Base-by-base conservation (phyloP, 441 rosid genomes). In the Gossypium schwendimanii region DNA sequence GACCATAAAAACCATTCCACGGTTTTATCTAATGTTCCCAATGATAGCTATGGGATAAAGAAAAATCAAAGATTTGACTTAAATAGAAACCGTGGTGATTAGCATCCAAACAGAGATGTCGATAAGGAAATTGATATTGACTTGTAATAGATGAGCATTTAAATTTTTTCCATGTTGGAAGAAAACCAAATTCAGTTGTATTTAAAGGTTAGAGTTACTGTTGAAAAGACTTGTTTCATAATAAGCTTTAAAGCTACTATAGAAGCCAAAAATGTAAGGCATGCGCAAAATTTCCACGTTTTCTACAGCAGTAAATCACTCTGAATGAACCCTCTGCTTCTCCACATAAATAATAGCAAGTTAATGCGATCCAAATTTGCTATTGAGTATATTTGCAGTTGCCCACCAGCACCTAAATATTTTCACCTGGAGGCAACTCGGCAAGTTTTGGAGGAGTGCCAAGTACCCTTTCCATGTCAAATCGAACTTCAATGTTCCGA, bases 401-500 rank as follows among this genome's bases (percentile, higher is more conserved):
- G 15, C 15, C 17, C 0, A 47, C 1, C 18, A 9, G 20, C 50
- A 26, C 39, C 77, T 81, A 92, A 73, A 88, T 74, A 71, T 81
- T 79, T 81, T 94, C 99, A 54, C 97, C 99, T 0, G 94, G 91
- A 76, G 97, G 99, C 58, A 94, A 80, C 86, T 88, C 97, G 0
- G 92, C 94, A 11, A 83, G 89, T 84, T 92, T 94, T 6, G 90
- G 81, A 64, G 91, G 86, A 36, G 84, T 70, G 39, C 99, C 96
- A 14, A 95, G 92, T 31, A 92, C 92, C 57, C 94, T 87, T 76
- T 95, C 99, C 98, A 91, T 95, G 74, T 94, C 99, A 72, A 89
- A 85, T 31, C 99, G 94, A 63, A 94, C 99, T 85, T 94, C 99
- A 8, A 94, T 92, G 81, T 91, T 94, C 63, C 99, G 92, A 73